phyloP scores from a whole-genome alignment of 1,284 basidiomycete genomes.

The Takashimella tepidaria region DNA sequence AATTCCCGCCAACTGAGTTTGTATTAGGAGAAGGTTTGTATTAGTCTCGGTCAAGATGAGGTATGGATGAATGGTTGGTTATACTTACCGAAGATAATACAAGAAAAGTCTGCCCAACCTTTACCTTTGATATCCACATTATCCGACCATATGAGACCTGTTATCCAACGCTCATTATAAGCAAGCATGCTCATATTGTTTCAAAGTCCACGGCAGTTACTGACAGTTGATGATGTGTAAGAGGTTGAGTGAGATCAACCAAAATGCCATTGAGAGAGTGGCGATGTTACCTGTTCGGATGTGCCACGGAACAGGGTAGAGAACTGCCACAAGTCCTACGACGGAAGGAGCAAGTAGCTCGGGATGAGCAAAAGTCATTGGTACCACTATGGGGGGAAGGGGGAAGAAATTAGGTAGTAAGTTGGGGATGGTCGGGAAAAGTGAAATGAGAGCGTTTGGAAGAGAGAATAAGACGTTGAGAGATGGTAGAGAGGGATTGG shows the following conservation, averaged over 20 bases:
- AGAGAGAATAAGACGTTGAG: neutral
- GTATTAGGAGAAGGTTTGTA: neutral
- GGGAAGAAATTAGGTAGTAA: neutral
- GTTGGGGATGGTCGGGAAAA: neutral
- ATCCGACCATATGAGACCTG: constrained; percentile 14
- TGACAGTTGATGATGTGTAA: constrained; percentile 16
- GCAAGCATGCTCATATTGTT: too few relatives aligned
- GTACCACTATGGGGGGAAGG: neutral
- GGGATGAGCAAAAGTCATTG: neutral
- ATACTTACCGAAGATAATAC: neutral
- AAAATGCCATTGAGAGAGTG: constrained; percentile 17
- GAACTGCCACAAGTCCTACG: constrained; percentile 7
- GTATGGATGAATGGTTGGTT: neutral
- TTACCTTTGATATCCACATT: constrained; percentile 11
- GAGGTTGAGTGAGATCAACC: constrained; percentile 11
- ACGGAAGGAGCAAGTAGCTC: constrained; percentile 10
- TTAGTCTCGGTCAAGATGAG: neutral
- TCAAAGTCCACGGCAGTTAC: constrained; percentile 6
- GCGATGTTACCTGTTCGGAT: constrained; percentile 16
- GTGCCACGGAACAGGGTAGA: constrained; percentile 20
- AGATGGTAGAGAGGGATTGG: neutral
- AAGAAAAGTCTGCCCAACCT: constrained; percentile 8
- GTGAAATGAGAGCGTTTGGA: too few relatives aligned
- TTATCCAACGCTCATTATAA: too few relatives aligned
- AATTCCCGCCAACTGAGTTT: constrained; percentile 18